Evolutionary conservation across 75 land plant species (phyloP).

Genomic region (Sequoiadendron giganteum): DNA sequence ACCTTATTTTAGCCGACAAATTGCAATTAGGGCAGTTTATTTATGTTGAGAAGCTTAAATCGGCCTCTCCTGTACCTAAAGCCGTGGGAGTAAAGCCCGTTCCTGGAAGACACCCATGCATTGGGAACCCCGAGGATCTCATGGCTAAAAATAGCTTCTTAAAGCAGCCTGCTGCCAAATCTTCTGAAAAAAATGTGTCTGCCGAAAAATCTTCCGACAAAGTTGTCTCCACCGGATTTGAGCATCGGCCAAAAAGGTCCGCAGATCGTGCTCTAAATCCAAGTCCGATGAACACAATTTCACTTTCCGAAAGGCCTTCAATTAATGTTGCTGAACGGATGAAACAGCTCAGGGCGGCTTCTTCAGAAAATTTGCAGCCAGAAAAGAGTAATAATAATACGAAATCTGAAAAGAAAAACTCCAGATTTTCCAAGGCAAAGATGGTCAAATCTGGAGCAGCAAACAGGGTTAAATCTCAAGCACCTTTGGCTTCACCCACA

Average conservation of each 20-base stretch:
- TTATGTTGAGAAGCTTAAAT: constrained; percentile 73
- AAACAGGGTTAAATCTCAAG: constrained; percentile 4
- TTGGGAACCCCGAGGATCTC: constrained; percentile 88
- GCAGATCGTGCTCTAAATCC: neutral
- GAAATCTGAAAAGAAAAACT: neutral
- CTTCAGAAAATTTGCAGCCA: neutral
- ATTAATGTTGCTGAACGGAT: constrained; percentile 8
- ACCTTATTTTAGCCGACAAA: constrained; percentile 84
- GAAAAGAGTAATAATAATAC: neutral
- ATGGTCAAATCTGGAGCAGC: neutral
- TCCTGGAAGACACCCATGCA: constrained; percentile 81
- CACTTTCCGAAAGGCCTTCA: constrained; percentile 6
- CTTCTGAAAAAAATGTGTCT: neutral
- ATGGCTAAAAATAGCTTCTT: constrained; percentile 34
- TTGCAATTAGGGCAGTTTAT: constrained; percentile 93
- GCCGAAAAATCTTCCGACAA: neutral
- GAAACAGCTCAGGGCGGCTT: neutral
- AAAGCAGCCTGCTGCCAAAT: neutral
- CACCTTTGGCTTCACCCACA: neutral
- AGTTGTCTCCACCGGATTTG: neutral
- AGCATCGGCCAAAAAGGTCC: neutral
- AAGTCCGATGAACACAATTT: neutral
- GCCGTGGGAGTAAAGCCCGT: constrained; percentile 83
- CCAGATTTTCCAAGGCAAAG: neutral
- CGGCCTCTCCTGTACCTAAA: constrained; percentile 78